Evolutionary conservation across 2,329 filamentous ascomycete genomes (phyloP).

Genomic region (Pseudofabraea citricarpa): DNA sequence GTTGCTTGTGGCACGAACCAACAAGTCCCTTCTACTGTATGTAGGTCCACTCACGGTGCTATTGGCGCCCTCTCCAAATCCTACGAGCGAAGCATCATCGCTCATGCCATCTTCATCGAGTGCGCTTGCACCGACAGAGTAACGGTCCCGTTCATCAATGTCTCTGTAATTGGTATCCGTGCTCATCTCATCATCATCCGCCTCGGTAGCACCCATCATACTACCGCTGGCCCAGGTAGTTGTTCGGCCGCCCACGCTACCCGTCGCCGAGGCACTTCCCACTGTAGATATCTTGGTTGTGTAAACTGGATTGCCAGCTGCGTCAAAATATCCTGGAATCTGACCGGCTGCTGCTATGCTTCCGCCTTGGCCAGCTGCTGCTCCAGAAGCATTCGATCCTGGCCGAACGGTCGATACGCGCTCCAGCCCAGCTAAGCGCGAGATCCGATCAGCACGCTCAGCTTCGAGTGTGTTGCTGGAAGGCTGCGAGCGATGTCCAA

Average conservation of each 20-base stretch:
- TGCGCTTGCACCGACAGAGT: constrained; percentile 30
- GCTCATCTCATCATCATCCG: constrained; percentile 58
- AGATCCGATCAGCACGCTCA: constrained; percentile 92
- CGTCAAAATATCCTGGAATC: constrained; percentile 75
- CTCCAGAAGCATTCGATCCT: constrained; percentile 26
- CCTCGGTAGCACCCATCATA: constrained; percentile 44
- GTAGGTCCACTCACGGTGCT: constrained; percentile 79
- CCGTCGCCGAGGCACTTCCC: constrained; percentile 83
- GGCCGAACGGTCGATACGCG: constrained; percentile 71
- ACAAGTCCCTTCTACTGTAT: constrained; percentile 45
- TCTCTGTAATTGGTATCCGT: constrained; percentile 52
- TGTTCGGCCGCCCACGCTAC: constrained; percentile 61
- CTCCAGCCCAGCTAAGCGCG: constrained; percentile 86
- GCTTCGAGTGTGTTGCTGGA: constrained; percentile 77
- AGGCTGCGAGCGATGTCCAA: constrained; percentile 52
- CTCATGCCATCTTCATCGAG: constrained; percentile 65
- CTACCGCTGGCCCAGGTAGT: constrained; percentile 63
- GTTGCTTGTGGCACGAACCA: constrained; percentile 7
- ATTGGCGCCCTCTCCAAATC: constrained; percentile 87
- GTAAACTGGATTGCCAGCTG: constrained; percentile 59
- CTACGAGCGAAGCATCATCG: constrained; percentile 83
- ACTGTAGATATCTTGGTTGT: constrained; percentile 83
- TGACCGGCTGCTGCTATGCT: constrained; percentile 13
- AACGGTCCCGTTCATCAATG: constrained; percentile 40
- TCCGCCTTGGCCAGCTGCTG: constrained; percentile 20